phyloP scores from a whole-genome alignment of 148 eudicot species.

The Amaranthus hypochondriacus region DNA sequence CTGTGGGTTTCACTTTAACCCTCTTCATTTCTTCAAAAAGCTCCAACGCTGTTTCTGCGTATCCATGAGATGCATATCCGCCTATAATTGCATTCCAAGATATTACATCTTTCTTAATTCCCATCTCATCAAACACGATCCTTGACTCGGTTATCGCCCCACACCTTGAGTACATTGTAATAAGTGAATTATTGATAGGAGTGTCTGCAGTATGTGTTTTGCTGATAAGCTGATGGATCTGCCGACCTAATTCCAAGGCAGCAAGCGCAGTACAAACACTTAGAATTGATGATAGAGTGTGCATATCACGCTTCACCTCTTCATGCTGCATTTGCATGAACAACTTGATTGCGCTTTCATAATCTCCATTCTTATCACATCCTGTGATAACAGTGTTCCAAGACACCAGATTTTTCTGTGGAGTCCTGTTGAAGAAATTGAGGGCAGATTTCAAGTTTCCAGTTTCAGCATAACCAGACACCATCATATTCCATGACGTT shows the following conservation, averaged over 20 bases:
- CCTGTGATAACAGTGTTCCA: slow-evolving; percentile 53
- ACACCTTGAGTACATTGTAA: slow-evolving; percentile 59
- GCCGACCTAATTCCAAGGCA: slow-evolving; percentile 39
- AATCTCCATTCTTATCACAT: slow-evolving; percentile 41
- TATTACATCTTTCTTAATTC: slow-evolving; percentile 34
- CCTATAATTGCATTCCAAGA: slow-evolving; percentile 61
- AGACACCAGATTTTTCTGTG: slow-evolving; percentile 38
- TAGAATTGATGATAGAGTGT: slow-evolving; percentile 48
- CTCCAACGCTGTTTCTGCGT: slow-evolving; percentile 37
- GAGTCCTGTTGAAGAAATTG: slow-evolving; percentile 35
- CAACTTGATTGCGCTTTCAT: slow-evolving; percentile 37
- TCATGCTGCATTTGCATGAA: slow-evolving; percentile 39
- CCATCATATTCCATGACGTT: slow-evolving; percentile 50
- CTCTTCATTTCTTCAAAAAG: slow-evolving; percentile 45
- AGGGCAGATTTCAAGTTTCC: slow-evolving; percentile 41
- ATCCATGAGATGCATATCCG: slow-evolving; percentile 55
- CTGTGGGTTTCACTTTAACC: slow-evolving; percentile 34
- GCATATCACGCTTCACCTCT: slow-evolving; percentile 43
- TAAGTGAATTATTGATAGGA: slow-evolving; percentile 46
- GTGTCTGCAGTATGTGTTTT: slow-evolving; percentile 39
- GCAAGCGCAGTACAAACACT: slow-evolving; percentile 39
- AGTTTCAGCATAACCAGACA: slow-evolving; percentile 41
- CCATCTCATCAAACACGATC: slow-evolving; percentile 42
- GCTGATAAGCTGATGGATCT: slow-evolving; percentile 40
- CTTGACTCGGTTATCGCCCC: slow-evolving; percentile 44